Evolutionary conservation across 2,329 filamentous ascomycete species (phyloP).

Genomic region (Emmonsiellopsis sp.): DNA sequence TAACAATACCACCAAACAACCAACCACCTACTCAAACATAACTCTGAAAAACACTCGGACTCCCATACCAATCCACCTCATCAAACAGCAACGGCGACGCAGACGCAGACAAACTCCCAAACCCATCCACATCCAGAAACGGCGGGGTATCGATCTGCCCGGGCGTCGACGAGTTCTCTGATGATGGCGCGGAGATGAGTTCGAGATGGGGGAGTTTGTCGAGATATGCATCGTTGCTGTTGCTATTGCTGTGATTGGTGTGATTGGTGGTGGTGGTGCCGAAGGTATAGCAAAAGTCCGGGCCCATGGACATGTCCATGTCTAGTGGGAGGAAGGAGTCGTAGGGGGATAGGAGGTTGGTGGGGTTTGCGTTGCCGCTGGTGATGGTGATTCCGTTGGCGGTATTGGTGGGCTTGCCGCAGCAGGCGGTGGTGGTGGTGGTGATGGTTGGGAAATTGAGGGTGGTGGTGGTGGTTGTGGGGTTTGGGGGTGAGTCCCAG

Average conservation of each 20-base stretch:
- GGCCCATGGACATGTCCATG: neutral
- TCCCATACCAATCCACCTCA: constrained; percentile 12
- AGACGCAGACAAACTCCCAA: neutral
- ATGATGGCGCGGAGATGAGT: neutral
- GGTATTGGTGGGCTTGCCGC: neutral
- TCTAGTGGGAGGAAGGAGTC: neutral
- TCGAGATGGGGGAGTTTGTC: neutral
- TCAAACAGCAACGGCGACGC: constrained; percentile 11
- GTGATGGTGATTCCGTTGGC: too few relatives aligned
- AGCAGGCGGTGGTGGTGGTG: too few relatives aligned
- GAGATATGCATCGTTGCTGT: neutral
- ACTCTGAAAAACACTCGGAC: constrained; percentile 4
- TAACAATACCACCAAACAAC: neutral
- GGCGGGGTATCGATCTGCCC: constrained; percentile 9
- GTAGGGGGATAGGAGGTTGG: neutral
- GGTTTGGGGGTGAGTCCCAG: neutral
- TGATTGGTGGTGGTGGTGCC: neutral
- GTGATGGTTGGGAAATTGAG: neutral
- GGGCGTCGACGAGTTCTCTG: neutral
- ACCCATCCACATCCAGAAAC: constrained; percentile 8
- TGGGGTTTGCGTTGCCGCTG: too few relatives aligned
- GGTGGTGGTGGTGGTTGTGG: neutral
- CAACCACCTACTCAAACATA: neutral
- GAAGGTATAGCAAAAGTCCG: neutral
- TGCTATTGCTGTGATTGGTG: neutral